phyloP scores from a whole-genome alignment of 1,139 yeast species.

The Saccharomyces pastorianus region DNA sequence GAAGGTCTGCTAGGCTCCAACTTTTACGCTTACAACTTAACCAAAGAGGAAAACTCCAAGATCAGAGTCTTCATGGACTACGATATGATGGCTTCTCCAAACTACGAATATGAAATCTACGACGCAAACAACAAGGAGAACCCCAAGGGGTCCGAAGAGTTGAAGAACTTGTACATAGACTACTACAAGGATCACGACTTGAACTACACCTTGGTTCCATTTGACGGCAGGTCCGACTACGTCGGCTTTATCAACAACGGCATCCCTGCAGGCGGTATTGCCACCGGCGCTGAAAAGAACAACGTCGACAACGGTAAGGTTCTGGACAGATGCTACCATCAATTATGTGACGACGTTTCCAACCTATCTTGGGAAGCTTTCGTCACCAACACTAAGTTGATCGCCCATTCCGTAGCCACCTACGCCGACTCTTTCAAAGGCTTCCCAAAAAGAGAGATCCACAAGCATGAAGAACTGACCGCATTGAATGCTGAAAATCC shows the following conservation, averaged over 20 bases:
- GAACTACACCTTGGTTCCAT: slow-evolving; percentile 75
- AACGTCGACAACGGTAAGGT: slow-evolving; percentile 64
- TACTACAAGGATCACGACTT: slow-evolving; percentile 59
- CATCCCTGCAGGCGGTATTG: slow-evolving; percentile 93
- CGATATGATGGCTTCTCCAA: slow-evolving; percentile 98
- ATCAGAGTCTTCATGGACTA: slow-evolving; percentile 89
- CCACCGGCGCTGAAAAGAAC: slow-evolving; percentile 85
- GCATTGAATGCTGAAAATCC: slow-evolving; percentile 5
- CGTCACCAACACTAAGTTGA: slow-evolving; percentile 70
- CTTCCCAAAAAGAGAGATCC: slow-evolving; percentile 35
- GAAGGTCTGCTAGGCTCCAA: slow-evolving; percentile 87
- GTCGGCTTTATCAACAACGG: slow-evolving; percentile 84
- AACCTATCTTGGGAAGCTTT: slow-evolving; percentile 83
- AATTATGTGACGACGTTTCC: slow-evolving; percentile 68
- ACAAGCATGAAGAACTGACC: slow-evolving; percentile 3
- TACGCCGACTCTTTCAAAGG: slow-evolving; percentile 65
- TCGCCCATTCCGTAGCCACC: slow-evolving; percentile 86
- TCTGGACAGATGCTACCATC: slow-evolving; percentile 83
- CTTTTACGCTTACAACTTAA: slow-evolving; percentile 58
- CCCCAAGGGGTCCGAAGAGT: slow-evolving; percentile 80
- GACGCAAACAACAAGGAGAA: slow-evolving; percentile 63
- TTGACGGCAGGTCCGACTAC: slow-evolving; percentile 93
- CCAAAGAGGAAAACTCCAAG: slow-evolving; percentile 65
- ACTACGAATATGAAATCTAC: slow-evolving; percentile 80
- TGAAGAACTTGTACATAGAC: slow-evolving; percentile 66